Percentiles rank a stretch among this genome's conserved stretches.
phyloP scores from a whole-genome alignment of 2,329 filamentous ascomycete species.

The Neofusicoccum umdonicola region DNA sequence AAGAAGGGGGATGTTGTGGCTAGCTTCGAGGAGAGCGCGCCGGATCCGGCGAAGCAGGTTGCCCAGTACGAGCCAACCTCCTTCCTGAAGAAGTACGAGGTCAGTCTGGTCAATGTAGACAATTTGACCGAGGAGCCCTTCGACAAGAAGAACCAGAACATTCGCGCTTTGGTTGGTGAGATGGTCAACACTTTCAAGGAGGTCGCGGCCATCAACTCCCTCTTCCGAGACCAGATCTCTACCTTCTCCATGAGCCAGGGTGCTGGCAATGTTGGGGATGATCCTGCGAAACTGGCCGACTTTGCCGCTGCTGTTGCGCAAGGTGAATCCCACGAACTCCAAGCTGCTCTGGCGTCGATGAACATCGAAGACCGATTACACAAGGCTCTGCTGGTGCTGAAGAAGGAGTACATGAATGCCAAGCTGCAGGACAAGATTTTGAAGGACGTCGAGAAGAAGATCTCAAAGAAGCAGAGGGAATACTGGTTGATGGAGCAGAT shows the following conservation, averaged over 20 bases:
- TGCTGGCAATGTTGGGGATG: slow-evolving; percentile 89
- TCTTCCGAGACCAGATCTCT: slow-evolving; percentile 96
- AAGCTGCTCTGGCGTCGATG: slow-evolving; percentile 83
- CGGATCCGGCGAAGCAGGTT: slow-evolving; percentile 54
- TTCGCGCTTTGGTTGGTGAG: slow-evolving; percentile 91
- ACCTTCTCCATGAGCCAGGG: slow-evolving; percentile 96
- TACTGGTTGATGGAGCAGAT: slow-evolving; percentile 99
- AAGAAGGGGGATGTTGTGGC: slow-evolving; percentile 93
- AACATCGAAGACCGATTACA: slow-evolving; percentile 90
- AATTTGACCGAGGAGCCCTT: slow-evolving; percentile 86
- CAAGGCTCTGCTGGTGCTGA: slow-evolving; percentile 86
- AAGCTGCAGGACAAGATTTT: slow-evolving; percentile 95
- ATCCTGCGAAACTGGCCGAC: slow-evolving; percentile 91
- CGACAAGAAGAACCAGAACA: slow-evolving; percentile 84
- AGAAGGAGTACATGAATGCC: slow-evolving; percentile 98
- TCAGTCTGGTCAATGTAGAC: slow-evolving; percentile 93
- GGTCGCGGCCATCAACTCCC: slow-evolving; percentile 85
- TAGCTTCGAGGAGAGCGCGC: slow-evolving; percentile 83
- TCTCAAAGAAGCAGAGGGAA: slow-evolving; percentile 93
- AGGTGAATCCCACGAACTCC: slow-evolving; percentile 85
- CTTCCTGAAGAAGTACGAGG: slow-evolving; percentile 85
- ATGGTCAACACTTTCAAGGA: slow-evolving; percentile 99
- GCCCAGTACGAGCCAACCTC: slow-evolving; percentile 74
- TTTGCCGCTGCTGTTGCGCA: slow-evolving; percentile 93
- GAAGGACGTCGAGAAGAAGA: slow-evolving; percentile 96